Conservation (phyloP, 176 grass and related monocot genomes). For the Bolboschoenus planiculmis region DNA sequence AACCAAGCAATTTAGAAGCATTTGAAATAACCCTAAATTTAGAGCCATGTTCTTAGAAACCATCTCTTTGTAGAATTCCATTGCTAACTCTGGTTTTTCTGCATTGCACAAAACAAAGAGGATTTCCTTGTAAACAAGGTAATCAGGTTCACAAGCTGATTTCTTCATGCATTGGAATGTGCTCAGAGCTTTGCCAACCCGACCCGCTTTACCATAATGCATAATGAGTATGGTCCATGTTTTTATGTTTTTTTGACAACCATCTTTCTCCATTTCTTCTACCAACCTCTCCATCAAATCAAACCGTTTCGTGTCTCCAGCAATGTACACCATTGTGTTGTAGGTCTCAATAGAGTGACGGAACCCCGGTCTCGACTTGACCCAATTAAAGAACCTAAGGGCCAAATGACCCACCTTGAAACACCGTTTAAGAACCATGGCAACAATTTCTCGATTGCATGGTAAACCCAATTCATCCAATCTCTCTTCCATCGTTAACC, state of each 20-base stretch:
- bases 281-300: conserved; percentile 47
- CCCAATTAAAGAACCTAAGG: conserved; percentile 60
- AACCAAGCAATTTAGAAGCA: conserved; percentile 49
- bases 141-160: conserved; percentile 40
- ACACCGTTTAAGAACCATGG: conserved; percentile 67
- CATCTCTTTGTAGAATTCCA: conserved; percentile 81
- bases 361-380: conserved; percentile 32
- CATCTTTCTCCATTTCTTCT: conserved; percentile 50
- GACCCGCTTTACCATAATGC: conserved; percentile 41
- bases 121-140: conserved; percentile 37
- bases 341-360: conserved; percentile 51
- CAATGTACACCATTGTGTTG: conserved; percentile 62
- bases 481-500: conserved; percentile 29
- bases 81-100: conserved; percentile 46
- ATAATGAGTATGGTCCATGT: conserved; percentile 61
- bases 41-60: conserved; percentile 32
- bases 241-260: conserved; percentile 53
- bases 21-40: conserved; percentile 34
- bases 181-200: conserved; percentile 42
- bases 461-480: conserved; percentile 33
- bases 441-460: conserved; percentile 38
- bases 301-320: conserved; percentile 38
- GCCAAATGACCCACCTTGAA: conserved; percentile 53
- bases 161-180: conserved; percentile 55
- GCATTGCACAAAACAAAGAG: conserved; percentile 50